A percentile compares a stretch with the other conserved stretches of the same genome.
Evolutionary conservation across 257 asterid genomes (phyloP).

Genomic region (Ilex aquifolium): DNA sequence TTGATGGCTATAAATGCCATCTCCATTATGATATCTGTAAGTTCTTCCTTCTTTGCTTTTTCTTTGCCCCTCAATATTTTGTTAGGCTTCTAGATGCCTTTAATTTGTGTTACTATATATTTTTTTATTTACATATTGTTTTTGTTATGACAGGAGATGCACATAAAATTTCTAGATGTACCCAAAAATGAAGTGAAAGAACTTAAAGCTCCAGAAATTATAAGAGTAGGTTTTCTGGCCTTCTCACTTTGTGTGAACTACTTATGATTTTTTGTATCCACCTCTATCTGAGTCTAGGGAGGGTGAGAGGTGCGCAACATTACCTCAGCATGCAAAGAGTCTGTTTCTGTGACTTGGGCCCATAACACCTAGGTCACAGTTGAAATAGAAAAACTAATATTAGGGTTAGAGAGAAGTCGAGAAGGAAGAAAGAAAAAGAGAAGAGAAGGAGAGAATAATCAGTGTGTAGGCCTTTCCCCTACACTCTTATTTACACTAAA

Average conservation of each 20-base stretch:
- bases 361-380: no score
- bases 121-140: constrained; percentile 10
- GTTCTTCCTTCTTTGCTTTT: constrained; percentile 19
- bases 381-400: no score
- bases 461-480: no score
- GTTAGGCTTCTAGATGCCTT: neutral
- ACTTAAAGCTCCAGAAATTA: constrained; percentile 52
- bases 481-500: no score
- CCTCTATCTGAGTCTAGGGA: no score
- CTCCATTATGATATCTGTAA: constrained; percentile 65
- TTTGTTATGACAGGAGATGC: constrained; percentile 54
- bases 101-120: constrained; percentile 2
- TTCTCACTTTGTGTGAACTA: constrained; percentile 2
- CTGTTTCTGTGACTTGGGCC: no score
- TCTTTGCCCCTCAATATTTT: constrained; percentile 12
- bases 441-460: no score
- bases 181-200: constrained; percentile 38
- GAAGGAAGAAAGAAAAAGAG: no score
- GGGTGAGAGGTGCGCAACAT: no score
- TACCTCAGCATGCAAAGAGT: no score
- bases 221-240: constrained; percentile 35
- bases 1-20: constrained; percentile 88
- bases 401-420: no score
- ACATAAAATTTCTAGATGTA: constrained; percentile 43
- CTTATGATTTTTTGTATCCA: no score